phyloP scores from a whole-genome alignment of 148 eudicot species.

The Rhododendron griersonianum region DNA sequence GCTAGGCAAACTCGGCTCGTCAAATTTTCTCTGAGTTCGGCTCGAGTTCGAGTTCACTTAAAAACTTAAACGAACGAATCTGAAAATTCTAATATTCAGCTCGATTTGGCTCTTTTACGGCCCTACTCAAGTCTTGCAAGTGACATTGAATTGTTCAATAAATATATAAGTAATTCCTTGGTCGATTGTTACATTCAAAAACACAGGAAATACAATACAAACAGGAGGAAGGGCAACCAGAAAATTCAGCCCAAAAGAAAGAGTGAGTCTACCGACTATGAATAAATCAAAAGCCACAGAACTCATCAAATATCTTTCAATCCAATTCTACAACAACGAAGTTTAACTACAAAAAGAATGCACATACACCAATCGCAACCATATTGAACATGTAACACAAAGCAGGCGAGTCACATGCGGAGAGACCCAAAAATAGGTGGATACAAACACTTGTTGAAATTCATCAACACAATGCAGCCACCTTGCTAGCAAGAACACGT shows the following conservation, averaged over 20 bases:
- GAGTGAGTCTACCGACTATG: not conserved
- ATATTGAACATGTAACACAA: not conserved
- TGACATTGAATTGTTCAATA: not conserved
- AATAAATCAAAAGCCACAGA: not conserved
- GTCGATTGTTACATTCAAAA: not conserved
- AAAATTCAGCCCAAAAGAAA: not conserved
- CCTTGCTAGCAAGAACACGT: conserved; percentile 91
- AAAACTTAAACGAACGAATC: no score
- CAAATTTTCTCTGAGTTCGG: no score
- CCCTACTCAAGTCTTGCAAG: not conserved
- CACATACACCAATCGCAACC: not conserved
- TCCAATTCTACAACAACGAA: not conserved
- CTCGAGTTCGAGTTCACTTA: no score
- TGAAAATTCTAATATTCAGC: no score
- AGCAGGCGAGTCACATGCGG: not conserved
- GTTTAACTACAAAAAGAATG: not conserved
- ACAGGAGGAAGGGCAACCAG: not conserved
- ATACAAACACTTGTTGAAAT: not conserved
- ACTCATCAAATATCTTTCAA: not conserved
- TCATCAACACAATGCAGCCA: conserved; percentile 22
- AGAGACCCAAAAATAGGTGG: not conserved
- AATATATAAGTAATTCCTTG: not conserved
- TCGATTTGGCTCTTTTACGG: no score
- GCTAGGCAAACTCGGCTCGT: no score
- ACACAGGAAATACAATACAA: not conserved